Evolutionary conservation across 163 green algal species (phyloP), one percentile per base, ranked within the genome.

Genomic region (Scenedesmus sp.): DNA sequence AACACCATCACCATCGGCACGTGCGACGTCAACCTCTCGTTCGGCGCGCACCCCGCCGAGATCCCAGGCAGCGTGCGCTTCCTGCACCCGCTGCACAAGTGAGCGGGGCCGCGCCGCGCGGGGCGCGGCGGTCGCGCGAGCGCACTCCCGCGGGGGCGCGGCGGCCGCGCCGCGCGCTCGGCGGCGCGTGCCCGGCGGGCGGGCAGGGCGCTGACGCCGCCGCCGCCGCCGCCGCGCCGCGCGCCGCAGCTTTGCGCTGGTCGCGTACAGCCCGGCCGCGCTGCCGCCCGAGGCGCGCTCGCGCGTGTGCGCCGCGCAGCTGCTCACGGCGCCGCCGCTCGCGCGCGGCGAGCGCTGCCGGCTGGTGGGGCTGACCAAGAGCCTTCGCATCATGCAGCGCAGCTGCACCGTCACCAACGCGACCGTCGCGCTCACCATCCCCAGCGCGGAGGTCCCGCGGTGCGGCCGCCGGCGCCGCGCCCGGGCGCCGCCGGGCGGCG

Each of bases 71-170:
- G 70, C 22, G 90, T 95, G 33, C 81, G 83, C 60, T 98, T 97
- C 86, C 88, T 98, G 33, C 94, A 98, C 82, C 94, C 94, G 11
- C 84, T 97, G 31, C 91, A 97, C 88, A 98, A 98, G n/a, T n/a
- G n/a, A n/a, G n/a, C 88, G n/a, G n/a, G n/a, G n/a, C n/a, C n/a
- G n/a, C n/a, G n/a, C n/a, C n/a, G n/a, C n/a, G n/a, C n/a, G n/a
- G n/a, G n/a, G n/a, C n/a, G n/a, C n/a, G n/a, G n/a, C n/a, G n/a
- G n/a, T n/a, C n/a, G n/a, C n/a, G n/a, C n/a, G n/a, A n/a, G n/a
- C n/a, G n/a, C n/a, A n/a, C n/a, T n/a, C n/a, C n/a, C n/a, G n/a
- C n/a, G n/a, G 97, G 96, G 65, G 82, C 83, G 3, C 15, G 15
- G 47, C 47, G 47, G 47, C 47, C 15, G 15, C 17, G 15, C 15